Percentiles rank a stretch among this genome's conserved stretches.
These are phyloP conservation scores for Terana coerulea DNA, from an alignment of 768 basidiomycete species.

Conservation along the genomic window DNA sequence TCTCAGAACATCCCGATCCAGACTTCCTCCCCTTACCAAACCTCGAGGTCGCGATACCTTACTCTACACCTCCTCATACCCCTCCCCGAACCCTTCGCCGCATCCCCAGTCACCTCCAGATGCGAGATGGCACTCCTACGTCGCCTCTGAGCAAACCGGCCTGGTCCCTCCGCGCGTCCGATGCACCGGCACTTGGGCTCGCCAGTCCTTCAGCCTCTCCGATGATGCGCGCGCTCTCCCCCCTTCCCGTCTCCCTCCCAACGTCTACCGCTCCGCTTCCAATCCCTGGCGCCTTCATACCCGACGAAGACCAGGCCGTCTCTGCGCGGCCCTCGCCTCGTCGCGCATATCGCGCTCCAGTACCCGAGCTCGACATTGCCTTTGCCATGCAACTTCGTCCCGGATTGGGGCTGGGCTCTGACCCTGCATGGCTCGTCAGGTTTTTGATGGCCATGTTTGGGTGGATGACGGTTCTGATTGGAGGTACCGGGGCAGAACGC, in stretches of 20 bases:
- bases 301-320: slow-evolving; percentile 14
- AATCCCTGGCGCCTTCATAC: slow-evolving; percentile 22
- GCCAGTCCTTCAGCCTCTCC: not conserved
- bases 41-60: slow-evolving; percentile 7
- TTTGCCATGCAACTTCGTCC: slow-evolving; percentile 77
- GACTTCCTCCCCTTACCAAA: slow-evolving; percentile 39
- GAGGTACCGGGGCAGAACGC: slow-evolving; percentile 8
- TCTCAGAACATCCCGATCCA: slow-evolving; percentile 35
- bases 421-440: slow-evolving; percentile 75
- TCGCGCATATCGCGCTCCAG: slow-evolving; percentile 21
- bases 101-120: slow-evolving; percentile 18
- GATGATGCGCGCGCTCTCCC: slow-evolving; percentile 4
- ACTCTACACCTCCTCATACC: slow-evolving; percentile 11
- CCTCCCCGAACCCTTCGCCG: slow-evolving; percentile 16
- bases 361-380: slow-evolving; percentile 53
- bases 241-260: slow-evolving; percentile 19
- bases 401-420: slow-evolving; percentile 64
- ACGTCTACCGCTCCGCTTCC: slow-evolving; percentile 4
- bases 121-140: slow-evolving; percentile 20
- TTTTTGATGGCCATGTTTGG: slow-evolving; percentile 80
- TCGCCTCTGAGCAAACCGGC: slow-evolving; percentile 17
- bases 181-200: slow-evolving; percentile 41
- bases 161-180: slow-evolving; percentile 42
- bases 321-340: slow-evolving; percentile 6
- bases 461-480: slow-evolving; percentile 60